Conservation (phyloP, 108 stramenopile genomes). For the Chaetoceros tenuissimus region DNA sequence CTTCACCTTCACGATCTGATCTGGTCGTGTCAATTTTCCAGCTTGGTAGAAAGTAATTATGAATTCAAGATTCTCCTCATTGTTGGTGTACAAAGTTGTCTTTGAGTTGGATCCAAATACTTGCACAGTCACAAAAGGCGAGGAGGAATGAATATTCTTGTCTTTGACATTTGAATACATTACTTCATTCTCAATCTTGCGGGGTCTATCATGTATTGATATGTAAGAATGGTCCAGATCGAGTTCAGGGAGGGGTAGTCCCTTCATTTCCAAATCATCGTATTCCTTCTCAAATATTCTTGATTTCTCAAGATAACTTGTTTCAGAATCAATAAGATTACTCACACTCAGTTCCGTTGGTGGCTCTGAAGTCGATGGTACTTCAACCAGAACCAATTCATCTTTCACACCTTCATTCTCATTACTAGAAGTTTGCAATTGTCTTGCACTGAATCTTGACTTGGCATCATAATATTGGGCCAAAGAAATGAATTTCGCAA, state of each 20-base stretch:
- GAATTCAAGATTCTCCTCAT: slow-evolving; percentile 27
- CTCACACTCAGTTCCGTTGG: slow-evolving; percentile 31
- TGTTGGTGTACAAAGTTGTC: not conserved
- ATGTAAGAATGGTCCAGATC: slow-evolving; percentile 71
- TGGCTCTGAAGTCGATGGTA: slow-evolving; percentile 57
- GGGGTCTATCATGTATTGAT: slow-evolving; percentile 39
- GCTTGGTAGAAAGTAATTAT: slow-evolving; percentile 24
- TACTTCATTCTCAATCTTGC: slow-evolving; percentile 11
- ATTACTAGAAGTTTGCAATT: slow-evolving; percentile 62
- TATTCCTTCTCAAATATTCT: slow-evolving; percentile 8
- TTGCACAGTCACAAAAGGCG: slow-evolving; percentile 23
- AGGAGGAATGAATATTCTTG: not conserved
- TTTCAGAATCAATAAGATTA: slow-evolving; percentile 21
- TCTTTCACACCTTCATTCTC: slow-evolving; percentile 25
- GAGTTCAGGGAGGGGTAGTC: slow-evolving; percentile 63
- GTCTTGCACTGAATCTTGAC: slow-evolving; percentile 68
- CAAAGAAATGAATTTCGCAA: slow-evolving; percentile 79
- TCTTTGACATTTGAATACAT: slow-evolving; percentile 1
- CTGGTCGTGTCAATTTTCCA: not conserved
- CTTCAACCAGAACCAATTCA: slow-evolving; percentile 75
- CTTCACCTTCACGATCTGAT: slow-evolving; percentile 39
- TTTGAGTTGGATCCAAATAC: slow-evolving; percentile 13
- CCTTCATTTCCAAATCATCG: slow-evolving; percentile 33
- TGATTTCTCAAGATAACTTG: slow-evolving; percentile 13
- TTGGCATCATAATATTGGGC: slow-evolving; percentile 77